Base-by-base conservation (phyloP, 345 rosid species). In the Camelina hispida region DNA sequence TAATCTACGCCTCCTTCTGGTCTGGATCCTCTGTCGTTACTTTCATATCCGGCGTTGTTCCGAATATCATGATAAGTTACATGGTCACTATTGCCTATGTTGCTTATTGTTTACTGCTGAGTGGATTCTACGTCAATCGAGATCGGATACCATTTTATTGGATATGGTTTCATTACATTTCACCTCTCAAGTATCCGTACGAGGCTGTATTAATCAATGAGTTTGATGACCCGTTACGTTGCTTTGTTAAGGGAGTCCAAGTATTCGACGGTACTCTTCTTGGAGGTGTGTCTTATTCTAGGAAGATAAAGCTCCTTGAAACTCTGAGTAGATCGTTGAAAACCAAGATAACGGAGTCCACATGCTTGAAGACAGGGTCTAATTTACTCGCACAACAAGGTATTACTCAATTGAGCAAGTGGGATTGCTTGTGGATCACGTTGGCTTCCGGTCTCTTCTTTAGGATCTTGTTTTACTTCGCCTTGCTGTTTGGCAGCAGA, bases 11-110 rank as follows among this genome's bases (percentile, higher is more conserved):
- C 0, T 68, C 82, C 1, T 82, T 85, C 68, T 93, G 97, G 98
- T 87, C 94, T 0, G 98, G 98, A 25, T 88, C 87, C 32, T 93
- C 98, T 0, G 42, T 75, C 7, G 81, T 86, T 3, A 79, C 84
- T n/a, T 86, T 86, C 69, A 42, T 81, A 17, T 65, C 87, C 12
- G 89, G 86, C 10, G 22, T 84, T n/a, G 59, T 86, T 8, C 84
- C 89, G 0, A 74, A 84, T 65, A 62, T 84, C 37, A 81, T 83
- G 43, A 28, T 78, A 32, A 79, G 88, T 18, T 85, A 71, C 79
- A 81, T 82, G 15, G 69, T 81, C 20, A 79, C 81, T 5, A 81
- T 85, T 7, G 71, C 84, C 17, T 81, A 77, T 28, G 71, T 85
- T 11, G 84, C 88, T 0, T 85, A 85, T 42, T 85, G 81, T 71